Base-by-base conservation (phyloP, 2,329 filamentous ascomycete genomes). In the Colletotrichum gloeosporioides region DNA sequence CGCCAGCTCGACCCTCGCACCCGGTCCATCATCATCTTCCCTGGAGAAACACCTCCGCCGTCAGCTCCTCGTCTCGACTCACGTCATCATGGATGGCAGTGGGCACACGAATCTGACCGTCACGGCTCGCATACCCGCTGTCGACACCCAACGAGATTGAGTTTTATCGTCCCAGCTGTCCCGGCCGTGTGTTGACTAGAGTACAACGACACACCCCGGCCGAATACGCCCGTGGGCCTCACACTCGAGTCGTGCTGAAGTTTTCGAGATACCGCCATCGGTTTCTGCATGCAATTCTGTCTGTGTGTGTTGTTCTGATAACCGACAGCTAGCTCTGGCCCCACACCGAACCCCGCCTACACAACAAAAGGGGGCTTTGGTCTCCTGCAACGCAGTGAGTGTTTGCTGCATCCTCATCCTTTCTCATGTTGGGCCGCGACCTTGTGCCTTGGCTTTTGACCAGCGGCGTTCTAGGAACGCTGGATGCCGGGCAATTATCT, bases 81-180 rank as follows among this genome's bases (percentile, higher is more conserved):
- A 74, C 67, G 66, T 74, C 59, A 71, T 71, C 69, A 57, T 10
- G 18, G 57, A 27, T 34, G 68, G 29, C 68, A 39, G 57, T 36
- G 55, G 36, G 15, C 68, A 39, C 18, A 57, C 36, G 55, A 70
- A 70, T 49, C 57, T 63, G 36, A 27, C 57, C 9, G 69, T 39
- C 32, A 59, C 34, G 53, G 31, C 25, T 57, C 29, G 27, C 44
- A 64, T 49, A 27, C 55, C 55, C 72, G 59, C 63, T 36, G 39
- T 73, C 27, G 69, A 59, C 36, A 69, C 73, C 73, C 64, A 73
- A 69, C 57, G 64, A 49, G 73, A 73, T 73, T 73, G 64, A 73
- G 70, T 68, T 69, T 69, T 69, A 55, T 57, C 69, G 61, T 73
- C 55, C 69, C 71, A 70, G 66, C 31, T 6, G 53, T 12, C 39